These are phyloP conservation scores for Vigna nakashimae DNA, from an alignment of 306 rosid species.

Conservation along the genomic window DNA sequence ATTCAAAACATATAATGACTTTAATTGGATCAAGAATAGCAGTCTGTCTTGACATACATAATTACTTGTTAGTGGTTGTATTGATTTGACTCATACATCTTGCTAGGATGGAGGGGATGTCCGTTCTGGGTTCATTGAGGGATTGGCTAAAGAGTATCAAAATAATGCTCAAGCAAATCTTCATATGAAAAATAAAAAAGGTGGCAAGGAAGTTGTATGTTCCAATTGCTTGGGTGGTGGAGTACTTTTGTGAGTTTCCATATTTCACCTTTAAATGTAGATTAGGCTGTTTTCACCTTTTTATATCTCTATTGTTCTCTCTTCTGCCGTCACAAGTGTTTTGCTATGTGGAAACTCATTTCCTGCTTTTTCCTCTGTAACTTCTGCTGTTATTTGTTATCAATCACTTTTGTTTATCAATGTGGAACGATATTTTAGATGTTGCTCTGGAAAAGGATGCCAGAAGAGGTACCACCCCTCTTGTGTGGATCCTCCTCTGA, in stretches of 20 bases:
- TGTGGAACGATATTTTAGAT: conserved; percentile 40
- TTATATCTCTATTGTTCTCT: background rate
- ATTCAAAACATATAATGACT: background rate
- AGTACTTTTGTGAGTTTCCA: conserved; percentile 50
- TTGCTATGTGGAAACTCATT: background rate
- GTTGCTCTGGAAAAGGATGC: conserved; percentile 53
- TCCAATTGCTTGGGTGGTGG: conserved; percentile 46
- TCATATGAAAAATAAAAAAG: conserved; percentile 12
- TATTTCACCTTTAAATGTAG: conserved; percentile 10
- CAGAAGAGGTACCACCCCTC: conserved; percentile 48
- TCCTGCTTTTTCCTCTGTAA: conserved; percentile 10
- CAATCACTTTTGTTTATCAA: conserved; percentile 25
- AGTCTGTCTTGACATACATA: background rate
- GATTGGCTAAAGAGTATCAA: conserved; percentile 18
- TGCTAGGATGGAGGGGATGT: conserved; percentile 43
- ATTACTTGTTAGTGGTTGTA: conserved; percentile 20
- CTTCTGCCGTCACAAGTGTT: conserved; percentile 8
- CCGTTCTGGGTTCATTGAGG: conserved; percentile 13
- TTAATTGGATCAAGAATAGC: conserved; percentile 7
- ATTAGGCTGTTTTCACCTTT: conserved; percentile 15
- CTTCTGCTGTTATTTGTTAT: conserved; percentile 12
- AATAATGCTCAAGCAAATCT: conserved; percentile 6
- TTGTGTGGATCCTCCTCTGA: conserved; percentile 56
- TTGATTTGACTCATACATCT: conserved; percentile 37
- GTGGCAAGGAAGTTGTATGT: conserved; percentile 27